A percentile compares a stretch with the other conserved stretches of the same genome.
phyloP scores from a whole-genome alignment of 208 protist species.

The Crithidia fasciculata region DNA sequence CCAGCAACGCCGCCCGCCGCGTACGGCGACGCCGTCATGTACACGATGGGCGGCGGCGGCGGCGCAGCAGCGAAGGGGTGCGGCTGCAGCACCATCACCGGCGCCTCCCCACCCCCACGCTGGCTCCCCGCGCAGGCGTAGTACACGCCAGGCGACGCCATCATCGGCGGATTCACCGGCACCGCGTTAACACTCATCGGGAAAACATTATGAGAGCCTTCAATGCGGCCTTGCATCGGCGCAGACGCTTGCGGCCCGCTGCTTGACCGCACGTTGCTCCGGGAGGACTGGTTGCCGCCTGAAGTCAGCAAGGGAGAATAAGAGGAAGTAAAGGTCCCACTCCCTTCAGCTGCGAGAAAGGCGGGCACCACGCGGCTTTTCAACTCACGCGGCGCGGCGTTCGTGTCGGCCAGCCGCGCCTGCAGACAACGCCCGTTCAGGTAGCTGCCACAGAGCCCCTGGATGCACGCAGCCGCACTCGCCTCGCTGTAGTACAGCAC shows the following conservation, averaged over 20 bases:
- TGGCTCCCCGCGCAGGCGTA: slow-evolving; percentile 1
- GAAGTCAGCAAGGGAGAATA: no score
- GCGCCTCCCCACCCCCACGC: background rate
- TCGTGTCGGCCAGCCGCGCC: slow-evolving; percentile 53
- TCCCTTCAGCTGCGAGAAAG: background rate
- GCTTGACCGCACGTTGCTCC: background rate
- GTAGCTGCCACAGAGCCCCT: slow-evolving; percentile 39
- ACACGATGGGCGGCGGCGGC: background rate
- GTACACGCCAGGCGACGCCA: background rate
- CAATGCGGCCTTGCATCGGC: no score
- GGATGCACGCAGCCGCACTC: slow-evolving; percentile 56
- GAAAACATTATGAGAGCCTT: no score
- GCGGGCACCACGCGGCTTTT: background rate
- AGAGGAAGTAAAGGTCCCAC: no score
- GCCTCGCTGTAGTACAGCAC: slow-evolving; percentile 64
- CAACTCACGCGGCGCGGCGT: slow-evolving; percentile 40
- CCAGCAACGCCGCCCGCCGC: background rate
- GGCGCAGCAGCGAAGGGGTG: background rate
- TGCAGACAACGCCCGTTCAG: slow-evolving; percentile 48
- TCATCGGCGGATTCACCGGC: background rate
- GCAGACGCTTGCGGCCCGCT: no score
- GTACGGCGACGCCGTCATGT: slow-evolving; percentile 6
- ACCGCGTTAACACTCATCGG: no score
- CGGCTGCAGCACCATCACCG: slow-evolving; percentile 1
- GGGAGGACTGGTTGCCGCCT: background rate